Conservation (phyloP, 768 basidiomycete genomes). For the Suillus sp. region DNA sequence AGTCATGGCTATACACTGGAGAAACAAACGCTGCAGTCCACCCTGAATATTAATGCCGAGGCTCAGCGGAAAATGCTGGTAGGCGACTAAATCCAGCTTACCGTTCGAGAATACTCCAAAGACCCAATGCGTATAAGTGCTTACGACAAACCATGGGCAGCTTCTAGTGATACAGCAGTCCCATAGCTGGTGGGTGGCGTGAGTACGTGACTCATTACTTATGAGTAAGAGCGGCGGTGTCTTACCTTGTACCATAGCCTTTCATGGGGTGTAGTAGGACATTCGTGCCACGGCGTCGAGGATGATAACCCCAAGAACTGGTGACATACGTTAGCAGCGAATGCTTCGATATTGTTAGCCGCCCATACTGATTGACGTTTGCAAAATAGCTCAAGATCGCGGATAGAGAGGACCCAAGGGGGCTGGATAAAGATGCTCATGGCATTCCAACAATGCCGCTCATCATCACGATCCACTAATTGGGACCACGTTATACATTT, state of each 20-base stretch:
- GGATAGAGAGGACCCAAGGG: conserved; percentile 40
- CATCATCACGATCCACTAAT: not conserved
- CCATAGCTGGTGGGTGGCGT: conserved; percentile 34
- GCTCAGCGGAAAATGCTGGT: conserved; percentile 10
- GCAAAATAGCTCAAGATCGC: conserved; percentile 39
- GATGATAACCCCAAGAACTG: conserved; percentile 20
- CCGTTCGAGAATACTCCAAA: conserved; percentile 45
- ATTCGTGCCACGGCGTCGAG: conserved; percentile 26
- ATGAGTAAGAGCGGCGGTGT: not conserved
- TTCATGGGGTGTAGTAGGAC: conserved; percentile 31
- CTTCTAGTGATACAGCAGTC: conserved; percentile 39
- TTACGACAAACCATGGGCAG: conserved; percentile 44
- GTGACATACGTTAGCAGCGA: conserved; percentile 16
- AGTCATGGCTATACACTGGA: conserved; percentile 43
- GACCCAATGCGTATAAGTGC: conserved; percentile 45
- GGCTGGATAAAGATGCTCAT: conserved; percentile 35
- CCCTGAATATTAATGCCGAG: conserved; percentile 41
- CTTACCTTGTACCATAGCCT: conserved; percentile 58
- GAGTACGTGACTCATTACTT: conserved; percentile 14
- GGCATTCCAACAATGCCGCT: conserved; percentile 14
- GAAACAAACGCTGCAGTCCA: conserved; percentile 57
- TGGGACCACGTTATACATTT: conserved; percentile 33
- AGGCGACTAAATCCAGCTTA: conserved; percentile 18
- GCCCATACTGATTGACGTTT: conserved; percentile 24
- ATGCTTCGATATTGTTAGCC: not conserved